These are phyloP conservation scores for Apiotrichum brassicae DNA, from an alignment of 1,284 basidiomycete genomes.

Conservation along the genomic window DNA sequence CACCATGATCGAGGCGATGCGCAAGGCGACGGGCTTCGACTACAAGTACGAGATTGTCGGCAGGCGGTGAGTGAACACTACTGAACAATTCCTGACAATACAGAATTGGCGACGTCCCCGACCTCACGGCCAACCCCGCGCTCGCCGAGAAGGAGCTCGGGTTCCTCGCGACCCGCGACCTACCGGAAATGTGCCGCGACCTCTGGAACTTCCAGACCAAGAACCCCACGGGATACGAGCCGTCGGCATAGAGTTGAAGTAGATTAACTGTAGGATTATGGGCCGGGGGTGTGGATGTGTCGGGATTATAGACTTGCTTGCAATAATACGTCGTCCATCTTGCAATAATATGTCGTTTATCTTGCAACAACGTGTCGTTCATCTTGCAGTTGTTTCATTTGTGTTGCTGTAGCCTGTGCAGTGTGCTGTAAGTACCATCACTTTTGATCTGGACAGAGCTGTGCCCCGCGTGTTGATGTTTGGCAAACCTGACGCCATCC, in stretches of 20 bases:
- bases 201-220: slow-evolving; percentile 89
- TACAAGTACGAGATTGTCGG: slow-evolving; percentile 75
- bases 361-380: no score
- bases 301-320: no score
- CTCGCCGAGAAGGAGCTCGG: slow-evolving; percentile 91
- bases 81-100: not conserved
- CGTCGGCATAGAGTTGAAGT: slow-evolving; percentile 2
- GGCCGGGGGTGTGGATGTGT: no score
- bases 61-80: slow-evolving; percentile 64
- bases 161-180: slow-evolving; percentile 73
- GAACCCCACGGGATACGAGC: slow-evolving; percentile 67
- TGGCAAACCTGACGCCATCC: no score
- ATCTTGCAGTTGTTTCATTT: no score
- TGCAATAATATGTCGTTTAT: no score
- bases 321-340: no score
- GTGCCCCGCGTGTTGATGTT: no score
- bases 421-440: no score
- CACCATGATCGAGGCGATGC: slow-evolving; percentile 94
- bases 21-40: slow-evolving; percentile 65
- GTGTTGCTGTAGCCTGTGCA: no score
- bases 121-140: slow-evolving; percentile 88
- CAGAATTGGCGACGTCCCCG: slow-evolving; percentile 90
- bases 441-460: no score
- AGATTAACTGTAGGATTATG: not conserved
- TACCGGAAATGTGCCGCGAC: slow-evolving; percentile 85